phyloP scores from a whole-genome alignment of 768 basidiomycete species.

The Lentinula edodes region DNA sequence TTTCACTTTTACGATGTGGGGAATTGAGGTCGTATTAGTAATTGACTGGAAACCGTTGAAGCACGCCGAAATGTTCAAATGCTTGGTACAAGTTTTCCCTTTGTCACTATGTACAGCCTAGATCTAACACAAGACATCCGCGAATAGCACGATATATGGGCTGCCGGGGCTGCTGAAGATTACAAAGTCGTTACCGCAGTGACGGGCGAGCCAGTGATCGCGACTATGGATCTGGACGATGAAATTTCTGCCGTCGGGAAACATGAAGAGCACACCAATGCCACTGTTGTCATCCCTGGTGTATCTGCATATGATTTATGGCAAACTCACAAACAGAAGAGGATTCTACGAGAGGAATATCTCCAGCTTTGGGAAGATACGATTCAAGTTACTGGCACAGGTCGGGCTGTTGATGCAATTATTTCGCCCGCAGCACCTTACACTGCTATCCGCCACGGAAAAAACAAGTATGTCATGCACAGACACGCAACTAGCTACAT shows the following conservation, averaged over 20 bases:
- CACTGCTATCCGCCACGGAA: conserved; percentile 60
- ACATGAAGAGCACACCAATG: conserved; percentile 20
- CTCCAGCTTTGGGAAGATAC: conserved; percentile 61
- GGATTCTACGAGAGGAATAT: conserved; percentile 48
- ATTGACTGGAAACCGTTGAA: conserved; percentile 63
- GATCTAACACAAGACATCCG: no score
- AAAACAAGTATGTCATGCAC: conserved; percentile 33
- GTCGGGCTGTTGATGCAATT: conserved; percentile 72
- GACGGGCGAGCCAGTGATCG: conserved; percentile 52
- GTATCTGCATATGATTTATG: conserved; percentile 58
- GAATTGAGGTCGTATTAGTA: conserved; percentile 30
- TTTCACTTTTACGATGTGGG: not conserved
- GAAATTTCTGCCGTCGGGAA: conserved; percentile 15
- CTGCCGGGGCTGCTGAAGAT: conserved; percentile 45
- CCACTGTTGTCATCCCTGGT: conserved; percentile 10
- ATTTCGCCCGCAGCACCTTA: conserved; percentile 59
- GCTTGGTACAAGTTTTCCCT: conserved; percentile 22
- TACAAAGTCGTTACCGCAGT: conserved; percentile 26
- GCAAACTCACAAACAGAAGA: conserved; percentile 54
- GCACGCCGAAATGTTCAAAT: conserved; percentile 40
- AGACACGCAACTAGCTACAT: not conserved
- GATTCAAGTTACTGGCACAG: conserved; percentile 48
- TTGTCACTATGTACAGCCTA: not conserved
- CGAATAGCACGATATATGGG: conserved; percentile 35
- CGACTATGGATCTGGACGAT: conserved; percentile 35